Evolutionary conservation across 495 filamentous ascomycete genomes (phyloP).

Genomic region (Penicillium pulvis): DNA sequence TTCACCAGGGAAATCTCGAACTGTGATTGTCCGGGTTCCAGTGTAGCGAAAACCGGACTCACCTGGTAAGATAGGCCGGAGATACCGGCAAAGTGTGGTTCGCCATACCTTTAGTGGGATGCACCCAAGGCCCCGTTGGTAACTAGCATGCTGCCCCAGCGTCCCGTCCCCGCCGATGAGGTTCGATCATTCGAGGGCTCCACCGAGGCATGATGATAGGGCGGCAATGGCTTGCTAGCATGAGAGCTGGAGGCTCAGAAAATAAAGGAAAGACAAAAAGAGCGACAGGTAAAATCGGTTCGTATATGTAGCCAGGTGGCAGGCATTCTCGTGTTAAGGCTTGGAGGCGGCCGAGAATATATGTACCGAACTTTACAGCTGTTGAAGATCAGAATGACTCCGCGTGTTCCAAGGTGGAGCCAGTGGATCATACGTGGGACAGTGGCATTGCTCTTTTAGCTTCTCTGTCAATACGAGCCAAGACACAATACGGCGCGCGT

Average conservation of each 20-base stretch:
- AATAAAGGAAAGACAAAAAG: not conserved
- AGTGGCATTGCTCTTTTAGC: not conserved
- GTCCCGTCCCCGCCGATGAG: constrained; percentile 15
- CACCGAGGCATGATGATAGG: constrained; percentile 3
- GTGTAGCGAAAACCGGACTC: not conserved
- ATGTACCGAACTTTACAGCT: not conserved
- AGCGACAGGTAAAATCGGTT: not conserved
- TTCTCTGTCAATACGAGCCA: not conserved
- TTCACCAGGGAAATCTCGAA: not conserved
- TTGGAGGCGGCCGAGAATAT: not conserved
- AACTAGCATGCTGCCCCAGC: constrained; percentile 9
- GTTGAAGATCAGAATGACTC: not conserved
- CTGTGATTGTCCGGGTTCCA: constrained; percentile 10
- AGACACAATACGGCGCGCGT: not conserved
- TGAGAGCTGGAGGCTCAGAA: not conserved
- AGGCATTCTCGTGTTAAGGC: not conserved
- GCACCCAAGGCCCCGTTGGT: constrained; percentile 6
- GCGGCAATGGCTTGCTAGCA: not conserved
- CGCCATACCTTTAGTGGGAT: not conserved
- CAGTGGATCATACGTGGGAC: not conserved
- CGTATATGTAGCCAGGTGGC: not conserved
- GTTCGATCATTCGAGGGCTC: constrained; percentile 10
- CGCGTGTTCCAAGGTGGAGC: not conserved
- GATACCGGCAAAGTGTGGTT: not conserved
- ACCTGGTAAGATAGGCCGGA: constrained; percentile 1